Evolutionary conservation across 1,139 yeast species (phyloP).

Genomic region (Geotrichum citri-aurantii): DNA sequence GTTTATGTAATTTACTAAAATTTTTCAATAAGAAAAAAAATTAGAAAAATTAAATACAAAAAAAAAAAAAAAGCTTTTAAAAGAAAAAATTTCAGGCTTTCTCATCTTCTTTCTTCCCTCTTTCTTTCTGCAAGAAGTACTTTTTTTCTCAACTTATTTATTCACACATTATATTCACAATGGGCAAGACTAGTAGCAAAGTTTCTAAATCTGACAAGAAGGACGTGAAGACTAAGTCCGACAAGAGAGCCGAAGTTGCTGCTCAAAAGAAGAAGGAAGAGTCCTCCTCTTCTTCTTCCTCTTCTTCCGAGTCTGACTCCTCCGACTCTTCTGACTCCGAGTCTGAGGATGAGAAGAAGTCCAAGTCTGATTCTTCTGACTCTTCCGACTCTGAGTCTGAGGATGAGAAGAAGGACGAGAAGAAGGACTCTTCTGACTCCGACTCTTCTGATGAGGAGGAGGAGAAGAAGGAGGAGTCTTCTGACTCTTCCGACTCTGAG

Average conservation of each 20-base stretch:
- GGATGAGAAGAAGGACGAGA: neutral
- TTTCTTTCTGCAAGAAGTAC: neutral
- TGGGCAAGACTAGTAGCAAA: slow-evolving; percentile 10
- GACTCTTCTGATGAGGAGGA: neutral
- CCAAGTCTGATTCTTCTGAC: no score
- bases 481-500: slow-evolving; percentile 4
- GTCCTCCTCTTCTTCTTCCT: slow-evolving; percentile 8
- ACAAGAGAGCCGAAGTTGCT: slow-evolving; percentile 10
- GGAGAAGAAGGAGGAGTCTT: neutral
- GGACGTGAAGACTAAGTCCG: slow-evolving; percentile 7
- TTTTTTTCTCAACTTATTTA: neutral
- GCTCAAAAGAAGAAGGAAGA: slow-evolving; percentile 17
- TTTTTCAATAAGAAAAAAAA: neutral
- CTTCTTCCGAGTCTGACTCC: slow-evolving; percentile 5
- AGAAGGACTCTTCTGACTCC: neutral
- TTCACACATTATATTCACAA: slow-evolving; percentile 2
- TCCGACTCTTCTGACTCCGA: slow-evolving; percentile 1
- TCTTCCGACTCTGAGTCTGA: neutral
- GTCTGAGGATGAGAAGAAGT: neutral
- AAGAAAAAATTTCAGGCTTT: neutral
- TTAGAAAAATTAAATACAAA: neutral
- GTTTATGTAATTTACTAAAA: neutral
- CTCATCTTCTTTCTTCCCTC: neutral
- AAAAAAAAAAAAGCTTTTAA: slow-evolving; percentile 2
- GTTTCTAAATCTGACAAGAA: slow-evolving; percentile 6